These are phyloP conservation scores for Hanseniaspora guilliermondii DNA, from an alignment of 805 yeast genomes.

Conservation along the genomic window DNA sequence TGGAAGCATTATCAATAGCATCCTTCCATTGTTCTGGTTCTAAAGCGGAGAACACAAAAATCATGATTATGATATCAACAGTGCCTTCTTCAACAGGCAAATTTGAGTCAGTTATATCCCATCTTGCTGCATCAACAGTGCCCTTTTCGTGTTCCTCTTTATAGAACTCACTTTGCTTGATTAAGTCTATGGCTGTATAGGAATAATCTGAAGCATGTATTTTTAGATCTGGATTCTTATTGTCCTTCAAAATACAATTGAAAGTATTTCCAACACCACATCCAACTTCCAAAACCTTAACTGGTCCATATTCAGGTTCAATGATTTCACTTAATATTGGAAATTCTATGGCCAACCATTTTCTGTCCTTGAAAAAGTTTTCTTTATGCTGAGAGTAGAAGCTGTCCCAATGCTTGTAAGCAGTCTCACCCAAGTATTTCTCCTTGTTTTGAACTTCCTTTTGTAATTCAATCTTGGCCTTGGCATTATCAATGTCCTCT, in stretches of 20 bases:
- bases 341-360: constrained; percentile 91
- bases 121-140: constrained; percentile 69
- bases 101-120: constrained; percentile 74
- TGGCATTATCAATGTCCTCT: constrained; percentile 67
- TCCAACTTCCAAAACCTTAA: constrained; percentile 77
- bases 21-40: constrained; percentile 82
- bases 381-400: constrained; percentile 84
- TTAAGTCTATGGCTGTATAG: constrained; percentile 77
- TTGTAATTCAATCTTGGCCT: constrained; percentile 61
- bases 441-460: constrained; percentile 85
- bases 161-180: constrained; percentile 29
- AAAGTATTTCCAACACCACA: constrained; percentile 98
- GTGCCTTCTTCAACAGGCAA: constrained; percentile 81
- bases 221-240: constrained; percentile 61
- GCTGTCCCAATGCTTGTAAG: constrained; percentile 90
- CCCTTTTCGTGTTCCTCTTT: constrained; percentile 5
- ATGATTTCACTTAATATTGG: constrained; percentile 75
- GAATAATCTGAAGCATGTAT: constrained; percentile 85
- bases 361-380: constrained; percentile 91
- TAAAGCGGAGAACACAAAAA: constrained; percentile 85
- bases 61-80: constrained; percentile 86
- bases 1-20: constrained; percentile 60
- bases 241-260: constrained; percentile 76
- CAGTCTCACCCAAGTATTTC: constrained; percentile 59
- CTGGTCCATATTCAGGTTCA: constrained; percentile 54